These are phyloP conservation scores for Cylindricascospora bacillispora DNA, from an alignment of 1,139 yeast species.

Conservation along the genomic window DNA sequence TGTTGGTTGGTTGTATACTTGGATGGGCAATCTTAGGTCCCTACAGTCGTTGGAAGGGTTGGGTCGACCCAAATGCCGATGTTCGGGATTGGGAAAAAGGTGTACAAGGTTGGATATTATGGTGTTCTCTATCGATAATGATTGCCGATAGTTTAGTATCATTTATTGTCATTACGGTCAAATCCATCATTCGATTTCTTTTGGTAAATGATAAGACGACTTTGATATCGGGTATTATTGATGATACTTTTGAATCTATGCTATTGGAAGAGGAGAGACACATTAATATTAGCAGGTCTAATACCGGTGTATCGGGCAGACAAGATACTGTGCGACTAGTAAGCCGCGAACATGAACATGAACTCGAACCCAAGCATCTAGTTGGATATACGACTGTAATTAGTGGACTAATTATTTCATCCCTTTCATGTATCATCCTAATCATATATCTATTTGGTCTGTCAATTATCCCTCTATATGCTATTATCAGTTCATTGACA, in stretches of 20 bases:
- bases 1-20: conserved; percentile 76
- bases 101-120: conserved; percentile 93
- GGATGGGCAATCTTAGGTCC: conserved; percentile 95
- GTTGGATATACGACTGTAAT: conserved; percentile 40
- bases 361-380: conserved; percentile 36
- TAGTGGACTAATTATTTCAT: conserved; percentile 51
- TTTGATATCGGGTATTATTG: conserved; percentile 15
- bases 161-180: conserved; percentile 48
- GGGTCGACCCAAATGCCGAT: conserved; percentile 70
- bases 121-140: conserved; percentile 92
- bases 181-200: conserved; percentile 29
- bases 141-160: conserved; percentile 83
- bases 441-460: conserved; percentile 56
- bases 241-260: conserved; percentile 24
- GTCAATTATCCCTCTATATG: conserved; percentile 53
- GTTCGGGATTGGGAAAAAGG: conserved; percentile 89
- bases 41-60: conserved; percentile 47
- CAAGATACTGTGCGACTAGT: conserved; percentile 19
- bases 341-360: conserved; percentile 24
- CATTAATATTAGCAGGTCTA: conserved; percentile 13
- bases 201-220: conserved; percentile 16
- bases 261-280: conserved; percentile 23
- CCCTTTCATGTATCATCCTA: conserved; percentile 52
- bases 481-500: conserved; percentile 53
- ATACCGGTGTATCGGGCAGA: conserved; percentile 6